Base-by-base conservation (phyloP, 1,284 basidiomycete species). In the Cerioporus squamosus region DNA sequence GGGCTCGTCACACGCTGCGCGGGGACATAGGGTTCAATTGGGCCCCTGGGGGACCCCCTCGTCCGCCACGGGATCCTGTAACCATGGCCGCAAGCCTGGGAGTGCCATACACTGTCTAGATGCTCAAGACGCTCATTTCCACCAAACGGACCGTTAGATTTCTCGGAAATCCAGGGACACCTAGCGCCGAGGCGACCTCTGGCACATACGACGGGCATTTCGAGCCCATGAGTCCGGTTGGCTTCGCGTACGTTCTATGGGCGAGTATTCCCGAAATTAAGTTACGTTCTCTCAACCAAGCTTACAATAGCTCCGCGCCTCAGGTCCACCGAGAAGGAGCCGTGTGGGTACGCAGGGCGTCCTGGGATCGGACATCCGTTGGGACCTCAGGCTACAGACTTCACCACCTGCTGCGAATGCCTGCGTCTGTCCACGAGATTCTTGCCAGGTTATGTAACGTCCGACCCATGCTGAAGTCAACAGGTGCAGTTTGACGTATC, bases 281-380 rank as follows among this genome's bases (percentile, higher is more conserved):
- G 18, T 7, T 22, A 22, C 45, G 39, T 1, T 29, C 33, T 54
- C 29, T 42, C 44, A 38, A 20, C 5, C 31, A 57, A 57, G 44
- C 42, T 51, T 36, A 36, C 33, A 36, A 14, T 36, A 36, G 23
- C 53, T 5, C 23, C 22, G n/a, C 36, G 31, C 47, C 31, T 52
- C 51, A 49, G 40, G 44, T 33, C 40, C 53, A 51, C n/a, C 49
- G 60, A 51, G 60, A 55, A 57, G 26, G 17, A 18, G 22, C 53
- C 40, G 42, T 52, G 39, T 23, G 49, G 39, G 26, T 38, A 42
- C 44, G 42, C 42, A 20, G 20, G 36, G 40, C 26, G 36, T 55
- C 42, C 42, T 44, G 24, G 47, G 47, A 18, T 45, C 31, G 20
- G 48, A 36, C 31, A 33, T 33, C 31, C 31, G 31, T 33, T 33